phyloP scores from a whole-genome alignment of 495 filamentous ascomycete genomes.

The Tuber magnatum region DNA sequence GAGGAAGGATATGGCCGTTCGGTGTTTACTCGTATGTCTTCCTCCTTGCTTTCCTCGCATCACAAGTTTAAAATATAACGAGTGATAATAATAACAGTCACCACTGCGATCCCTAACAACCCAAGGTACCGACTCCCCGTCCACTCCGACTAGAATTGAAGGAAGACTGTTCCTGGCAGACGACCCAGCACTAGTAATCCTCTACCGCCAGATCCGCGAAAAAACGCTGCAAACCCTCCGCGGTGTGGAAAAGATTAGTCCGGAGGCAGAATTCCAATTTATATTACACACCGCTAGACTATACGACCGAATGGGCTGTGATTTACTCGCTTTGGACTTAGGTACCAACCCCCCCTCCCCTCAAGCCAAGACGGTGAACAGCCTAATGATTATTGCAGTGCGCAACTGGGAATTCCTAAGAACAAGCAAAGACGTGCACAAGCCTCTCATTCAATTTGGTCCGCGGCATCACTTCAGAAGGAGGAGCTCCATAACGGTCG shows the following conservation, averaged over 20 bases:
- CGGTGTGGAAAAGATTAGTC: conserved; percentile 73
- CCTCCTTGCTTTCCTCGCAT: not conserved
- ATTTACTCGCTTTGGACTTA: conserved; percentile 79
- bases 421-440: conserved; percentile 46
- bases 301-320: conserved; percentile 93
- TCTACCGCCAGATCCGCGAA: conserved; percentile 81
- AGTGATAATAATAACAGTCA: conserved; percentile 47
- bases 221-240: conserved; percentile 78
- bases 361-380: not conserved
- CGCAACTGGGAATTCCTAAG: conserved; percentile 81
- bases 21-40: conserved; percentile 60
- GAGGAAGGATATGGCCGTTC: conserved; percentile 73
- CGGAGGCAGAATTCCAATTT: conserved; percentile 77
- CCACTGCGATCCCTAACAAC: conserved; percentile 66
- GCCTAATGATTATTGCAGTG: conserved; percentile 43
- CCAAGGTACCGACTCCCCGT: conserved; percentile 41
- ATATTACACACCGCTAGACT: conserved; percentile 79
- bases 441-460: conserved; percentile 46
- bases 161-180: conserved; percentile 77
- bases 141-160: conserved; percentile 35
- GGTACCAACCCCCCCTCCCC: not conserved
- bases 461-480: conserved; percentile 54
- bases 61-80: conserved; percentile 24
- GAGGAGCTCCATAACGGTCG: conserved; percentile 70
- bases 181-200: conserved; percentile 76